Percentiles rank a stretch among this genome's conserved stretches.
phyloP scores from a whole-genome alignment of 768 basidiomycete species.

The Hebeloma cylindrosporum region DNA sequence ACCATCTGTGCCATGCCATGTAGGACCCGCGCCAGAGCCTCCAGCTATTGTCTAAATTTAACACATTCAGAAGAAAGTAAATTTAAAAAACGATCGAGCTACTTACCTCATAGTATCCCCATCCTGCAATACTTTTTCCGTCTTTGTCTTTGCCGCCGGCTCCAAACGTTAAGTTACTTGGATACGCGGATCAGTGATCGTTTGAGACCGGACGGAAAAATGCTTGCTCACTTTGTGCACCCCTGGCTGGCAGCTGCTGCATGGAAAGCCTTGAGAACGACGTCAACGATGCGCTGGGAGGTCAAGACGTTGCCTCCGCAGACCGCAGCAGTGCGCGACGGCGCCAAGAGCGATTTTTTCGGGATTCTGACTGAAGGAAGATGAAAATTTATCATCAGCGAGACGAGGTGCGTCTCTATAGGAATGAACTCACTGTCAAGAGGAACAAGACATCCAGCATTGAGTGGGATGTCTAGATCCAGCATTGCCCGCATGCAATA shows the following conservation, averaged over 20 bases:
- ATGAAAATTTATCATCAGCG: constrained; percentile 6
- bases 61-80: not conserved
- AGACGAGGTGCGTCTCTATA: not conserved
- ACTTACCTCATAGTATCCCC: constrained; percentile 85
- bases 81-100: constrained; percentile 2
- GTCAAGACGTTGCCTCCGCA: constrained; percentile 93
- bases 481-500: constrained; percentile 90
- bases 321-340: constrained; percentile 85
- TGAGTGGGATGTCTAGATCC: constrained; percentile 85
- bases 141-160: constrained; percentile 83
- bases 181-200: constrained; percentile 4
- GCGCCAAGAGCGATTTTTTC: constrained; percentile 71
- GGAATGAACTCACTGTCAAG: constrained; percentile 55
- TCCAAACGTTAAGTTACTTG: constrained; percentile 90
- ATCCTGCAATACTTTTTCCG: constrained; percentile 73
- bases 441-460: constrained; percentile 91
- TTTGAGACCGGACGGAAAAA: not conserved
- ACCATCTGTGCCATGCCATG: constrained; percentile 91
- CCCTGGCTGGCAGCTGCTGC: constrained; percentile 93
- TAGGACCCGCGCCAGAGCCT: constrained; percentile 86
- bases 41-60: constrained; percentile 91
- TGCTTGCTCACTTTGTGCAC: constrained; percentile 83
- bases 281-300: constrained; percentile 92
- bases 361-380: constrained; percentile 69
- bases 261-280: constrained; percentile 89